phyloP scores from a whole-genome alignment of 2,329 filamentous ascomycete species.

The Phoma herbarum region DNA sequence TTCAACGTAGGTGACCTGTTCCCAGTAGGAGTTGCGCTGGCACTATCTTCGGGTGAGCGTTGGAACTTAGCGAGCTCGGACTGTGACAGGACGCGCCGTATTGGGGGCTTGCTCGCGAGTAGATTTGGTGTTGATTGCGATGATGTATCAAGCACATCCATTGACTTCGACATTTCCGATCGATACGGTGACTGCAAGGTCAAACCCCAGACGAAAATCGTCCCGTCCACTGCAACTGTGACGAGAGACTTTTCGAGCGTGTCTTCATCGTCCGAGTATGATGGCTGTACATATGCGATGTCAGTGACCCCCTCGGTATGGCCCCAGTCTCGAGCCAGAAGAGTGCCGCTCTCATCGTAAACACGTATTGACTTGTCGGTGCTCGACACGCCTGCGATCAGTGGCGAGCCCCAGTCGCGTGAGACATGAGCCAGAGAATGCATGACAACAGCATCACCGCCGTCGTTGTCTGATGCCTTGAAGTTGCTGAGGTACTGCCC shows the following conservation, averaged over 20 bases:
- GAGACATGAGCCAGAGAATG: conserved; percentile 75
- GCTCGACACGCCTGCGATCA: conserved; percentile 87
- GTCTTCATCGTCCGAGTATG: conserved; percentile 57
- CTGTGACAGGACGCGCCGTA: conserved; percentile 86
- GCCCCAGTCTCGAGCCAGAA: conserved; percentile 90
- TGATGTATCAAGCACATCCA: conserved; percentile 48
- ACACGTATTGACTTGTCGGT: conserved; percentile 95
- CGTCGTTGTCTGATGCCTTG: conserved; percentile 82
- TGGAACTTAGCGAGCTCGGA: conserved; percentile 85
- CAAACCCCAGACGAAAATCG: conserved; percentile 59
- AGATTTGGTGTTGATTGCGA: conserved; percentile 46
- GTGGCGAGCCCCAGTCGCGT: conserved; percentile 66
- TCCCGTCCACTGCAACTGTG: conserved; percentile 61
- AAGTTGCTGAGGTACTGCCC: conserved; percentile 78
- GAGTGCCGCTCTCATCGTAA: conserved; percentile 81
- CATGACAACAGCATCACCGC: conserved; percentile 81
- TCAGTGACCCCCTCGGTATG: conserved; percentile 95
- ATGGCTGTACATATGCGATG: conserved; percentile 65
- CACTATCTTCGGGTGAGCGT: conserved; percentile 57
- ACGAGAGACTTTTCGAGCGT: conserved; percentile 59
- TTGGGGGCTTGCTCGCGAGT: conserved; percentile 67
- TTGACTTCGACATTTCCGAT: conserved; percentile 46
- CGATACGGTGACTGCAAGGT: conserved; percentile 41
- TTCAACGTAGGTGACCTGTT: conserved; percentile 61
- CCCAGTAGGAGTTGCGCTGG: conserved; percentile 49